These are phyloP conservation scores for Boletus edulis DNA, from an alignment of 768 basidiomycete species.

Conservation along the genomic window DNA sequence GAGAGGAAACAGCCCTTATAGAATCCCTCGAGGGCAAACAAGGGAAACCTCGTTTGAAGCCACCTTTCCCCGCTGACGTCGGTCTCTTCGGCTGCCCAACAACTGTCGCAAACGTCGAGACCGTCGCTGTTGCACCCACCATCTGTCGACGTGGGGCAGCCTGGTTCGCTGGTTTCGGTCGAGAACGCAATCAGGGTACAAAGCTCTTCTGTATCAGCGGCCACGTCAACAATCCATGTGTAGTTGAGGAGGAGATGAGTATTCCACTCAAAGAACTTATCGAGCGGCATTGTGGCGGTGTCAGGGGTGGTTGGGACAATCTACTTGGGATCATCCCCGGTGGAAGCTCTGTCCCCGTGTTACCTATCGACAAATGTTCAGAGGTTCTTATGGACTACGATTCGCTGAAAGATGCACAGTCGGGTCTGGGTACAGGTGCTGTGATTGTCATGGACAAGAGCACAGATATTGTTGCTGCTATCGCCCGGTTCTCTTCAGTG, in stretches of 20 bases:
- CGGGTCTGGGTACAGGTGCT: constrained; percentile 96
- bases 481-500: constrained; percentile 87
- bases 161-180: constrained; percentile 93
- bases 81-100: constrained; percentile 97
- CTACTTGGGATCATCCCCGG: constrained; percentile 95
- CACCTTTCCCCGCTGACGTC: constrained; percentile 98
- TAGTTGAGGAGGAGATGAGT: constrained; percentile 99
- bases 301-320: constrained; percentile 95
- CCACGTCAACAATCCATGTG: constrained; percentile 97
- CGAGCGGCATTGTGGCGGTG: constrained; percentile 96
- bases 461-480: constrained; percentile 91
- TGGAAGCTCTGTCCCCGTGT: constrained; percentile 89
- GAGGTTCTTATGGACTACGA: constrained; percentile 99
- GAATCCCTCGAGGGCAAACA: constrained; percentile 98
- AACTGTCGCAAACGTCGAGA: constrained; percentile 98
- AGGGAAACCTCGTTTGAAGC: constrained; percentile 96
- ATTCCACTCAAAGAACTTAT: constrained; percentile 91
- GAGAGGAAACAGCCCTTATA: constrained; percentile 97
- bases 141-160: constrained; percentile 84
- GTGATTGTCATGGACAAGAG: constrained; percentile 99
- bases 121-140: constrained; percentile 95
- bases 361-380: constrained; percentile 78
- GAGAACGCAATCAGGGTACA: constrained; percentile 93
- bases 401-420: constrained; percentile 92
- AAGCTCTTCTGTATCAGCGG: constrained; percentile 96